Evolutionary conservation across 2,329 filamentous ascomycete genomes (phyloP).

Genomic region (Exserohilum turcica): DNA sequence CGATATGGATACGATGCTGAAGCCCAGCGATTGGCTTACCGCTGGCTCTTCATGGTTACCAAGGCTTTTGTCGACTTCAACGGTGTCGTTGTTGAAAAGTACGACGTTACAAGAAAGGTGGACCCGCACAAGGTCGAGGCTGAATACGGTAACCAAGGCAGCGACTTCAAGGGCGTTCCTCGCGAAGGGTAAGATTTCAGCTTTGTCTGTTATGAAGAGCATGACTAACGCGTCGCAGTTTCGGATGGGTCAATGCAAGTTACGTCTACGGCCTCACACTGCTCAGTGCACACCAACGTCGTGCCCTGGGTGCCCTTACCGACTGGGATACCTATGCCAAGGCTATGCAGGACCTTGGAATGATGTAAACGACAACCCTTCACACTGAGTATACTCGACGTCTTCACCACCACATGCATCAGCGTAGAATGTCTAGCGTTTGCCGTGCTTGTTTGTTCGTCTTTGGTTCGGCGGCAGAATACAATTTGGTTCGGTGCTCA

Average conservation of each 20-base stretch:
- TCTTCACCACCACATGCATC: constrained; percentile 11
- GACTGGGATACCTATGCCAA: constrained; percentile 82
- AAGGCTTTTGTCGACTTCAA: constrained; percentile 99
- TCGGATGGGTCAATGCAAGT: constrained; percentile 98
- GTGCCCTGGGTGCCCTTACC: constrained; percentile 85
- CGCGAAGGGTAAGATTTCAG: constrained; percentile 82
- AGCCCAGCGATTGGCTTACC: constrained; percentile 86
- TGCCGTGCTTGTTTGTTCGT: neutral
- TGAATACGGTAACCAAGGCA: constrained; percentile 96
- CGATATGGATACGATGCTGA: constrained; percentile 92
- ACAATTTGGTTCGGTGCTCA: neutral
- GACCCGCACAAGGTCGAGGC: constrained; percentile 94
- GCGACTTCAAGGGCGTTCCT: constrained; percentile 93
- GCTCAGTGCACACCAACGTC: constrained; percentile 84
- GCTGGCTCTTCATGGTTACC: constrained; percentile 98
- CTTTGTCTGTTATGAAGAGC: neutral
- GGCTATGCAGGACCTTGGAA: constrained; percentile 57
- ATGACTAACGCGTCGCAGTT: constrained; percentile 61
- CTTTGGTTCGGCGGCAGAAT: neutral
- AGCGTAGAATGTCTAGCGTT: neutral
- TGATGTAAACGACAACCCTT: constrained; percentile 15
- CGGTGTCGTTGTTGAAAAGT: constrained; percentile 97
- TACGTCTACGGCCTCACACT: constrained; percentile 93
- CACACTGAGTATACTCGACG: constrained; percentile 2
- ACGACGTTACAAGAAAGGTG: constrained; percentile 88